Percentiles rank a stretch among this genome's conserved stretches.
Evolutionary conservation across 306 rosid species (phyloP).

Genomic region (Cicer chorassanicum): DNA sequence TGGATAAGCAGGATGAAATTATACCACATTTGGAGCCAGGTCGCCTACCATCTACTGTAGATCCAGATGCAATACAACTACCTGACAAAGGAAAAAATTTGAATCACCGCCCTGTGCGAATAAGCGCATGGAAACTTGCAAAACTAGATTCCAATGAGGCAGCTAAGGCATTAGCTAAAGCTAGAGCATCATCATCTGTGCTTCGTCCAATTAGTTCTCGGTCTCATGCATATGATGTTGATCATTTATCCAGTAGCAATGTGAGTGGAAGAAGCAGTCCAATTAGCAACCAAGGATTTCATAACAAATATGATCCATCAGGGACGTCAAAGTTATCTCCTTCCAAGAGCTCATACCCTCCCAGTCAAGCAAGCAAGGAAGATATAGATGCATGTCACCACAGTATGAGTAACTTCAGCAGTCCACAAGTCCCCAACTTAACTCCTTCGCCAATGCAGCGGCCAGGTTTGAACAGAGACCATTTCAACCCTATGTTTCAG

Average conservation of each 20-base stretch:
- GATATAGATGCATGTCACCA: conserved; percentile 62
- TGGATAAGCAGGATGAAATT: conserved; percentile 72
- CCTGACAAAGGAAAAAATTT: conserved; percentile 62
- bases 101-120: conserved; percentile 66
- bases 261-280: conserved; percentile 87
- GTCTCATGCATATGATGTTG: conserved; percentile 59
- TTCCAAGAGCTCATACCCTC: conserved; percentile 71
- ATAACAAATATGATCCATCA: conserved; percentile 55
- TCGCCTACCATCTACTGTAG: conserved; percentile 80
- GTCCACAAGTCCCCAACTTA: conserved; percentile 69
- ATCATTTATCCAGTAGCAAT: conserved; percentile 69
- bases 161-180: conserved; percentile 75
- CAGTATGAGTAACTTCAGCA: conserved; percentile 69
- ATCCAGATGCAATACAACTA: conserved; percentile 72
- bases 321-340: conserved; percentile 70
- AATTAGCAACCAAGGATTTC: conserved; percentile 60
- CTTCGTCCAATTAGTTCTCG: conserved; percentile 72
- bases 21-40: conserved; percentile 90
- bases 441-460: conserved; percentile 58
- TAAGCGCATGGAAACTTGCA: conserved; percentile 90
- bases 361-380: conserved; percentile 78
- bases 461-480: conserved; percentile 56
- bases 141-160: conserved; percentile 82
- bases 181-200: conserved; percentile 91
- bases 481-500: conserved; percentile 71